phyloP scores from a whole-genome alignment of 805 yeast species.

The Suhomyces canberraensis region DNA sequence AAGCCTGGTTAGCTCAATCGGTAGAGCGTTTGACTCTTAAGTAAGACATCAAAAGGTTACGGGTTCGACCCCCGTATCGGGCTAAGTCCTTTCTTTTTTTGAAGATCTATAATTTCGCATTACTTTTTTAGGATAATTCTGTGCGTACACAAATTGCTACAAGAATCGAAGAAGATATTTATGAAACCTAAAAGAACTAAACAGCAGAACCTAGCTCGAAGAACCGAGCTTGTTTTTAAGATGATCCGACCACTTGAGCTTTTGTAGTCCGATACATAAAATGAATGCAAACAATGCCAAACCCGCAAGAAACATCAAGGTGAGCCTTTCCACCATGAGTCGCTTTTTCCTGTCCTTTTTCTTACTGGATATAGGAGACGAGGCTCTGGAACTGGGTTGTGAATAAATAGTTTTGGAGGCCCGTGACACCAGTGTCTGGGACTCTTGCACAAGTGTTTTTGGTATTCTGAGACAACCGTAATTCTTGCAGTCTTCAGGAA shows the following conservation, averaged over 20 bases:
- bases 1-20: no score
- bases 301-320: slow-evolving; percentile 9
- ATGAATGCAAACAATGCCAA: slow-evolving; percentile 14
- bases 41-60: no score
- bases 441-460: background rate
- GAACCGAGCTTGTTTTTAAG: slow-evolving; percentile 2
- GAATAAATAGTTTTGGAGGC: background rate
- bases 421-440: background rate
- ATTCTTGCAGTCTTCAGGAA: slow-evolving; percentile 12
- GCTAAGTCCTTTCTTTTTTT: no score
- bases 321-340: slow-evolving; percentile 10
- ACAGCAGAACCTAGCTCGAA: no score
- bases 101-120: no score
- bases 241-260: slow-evolving; percentile 17
- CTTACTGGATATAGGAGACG: background rate
- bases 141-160: no score
- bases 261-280: slow-evolving; percentile 17
- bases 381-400: background rate
- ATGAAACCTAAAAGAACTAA: no score
- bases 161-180: no score
- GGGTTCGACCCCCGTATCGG: no score
- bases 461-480: slow-evolving; percentile 14
- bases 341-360: slow-evolving; percentile 8
- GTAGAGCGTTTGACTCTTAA: no score
- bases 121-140: no score